A percentile compares a stretch with the other conserved stretches of the same genome.
Conservation (phyloP, 2,329 filamentous ascomycete genomes). For the Gliomastix tumulicola region DNA sequence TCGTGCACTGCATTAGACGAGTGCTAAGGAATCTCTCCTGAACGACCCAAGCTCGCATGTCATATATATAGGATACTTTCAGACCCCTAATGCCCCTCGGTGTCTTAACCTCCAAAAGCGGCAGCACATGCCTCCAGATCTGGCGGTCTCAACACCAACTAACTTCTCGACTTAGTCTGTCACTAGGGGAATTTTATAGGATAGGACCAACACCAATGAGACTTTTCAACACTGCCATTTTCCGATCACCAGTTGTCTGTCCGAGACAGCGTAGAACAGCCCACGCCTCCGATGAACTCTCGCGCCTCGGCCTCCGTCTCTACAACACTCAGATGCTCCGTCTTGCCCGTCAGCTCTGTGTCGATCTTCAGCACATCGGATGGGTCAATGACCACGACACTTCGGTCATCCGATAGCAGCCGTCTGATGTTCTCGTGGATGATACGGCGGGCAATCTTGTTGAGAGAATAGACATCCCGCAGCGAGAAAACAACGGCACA, state of each 20-base stretch:
- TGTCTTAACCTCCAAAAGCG: no score
- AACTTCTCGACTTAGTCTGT: no score
- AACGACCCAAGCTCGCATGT: neutral
- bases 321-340: slow-evolving; percentile 11
- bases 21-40: neutral
- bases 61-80: no score
- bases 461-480: slow-evolving; percentile 22
- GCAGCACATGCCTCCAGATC: no score
- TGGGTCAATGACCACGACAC: slow-evolving; percentile 22
- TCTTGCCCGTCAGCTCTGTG: slow-evolving; percentile 1
- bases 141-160: no score
- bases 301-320: slow-evolving; percentile 16
- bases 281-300: slow-evolving; percentile 17
- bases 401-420: slow-evolving; percentile 13
- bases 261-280: slow-evolving; percentile 9
- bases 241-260: neutral
- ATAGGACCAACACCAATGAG: no score
- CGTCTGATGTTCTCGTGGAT: slow-evolving; percentile 18
- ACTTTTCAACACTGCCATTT: no score
- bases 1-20: neutral
- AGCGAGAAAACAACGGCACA: slow-evolving; percentile 23
- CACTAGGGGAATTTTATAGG: no score
- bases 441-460: slow-evolving; percentile 16
- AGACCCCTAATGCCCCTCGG: no score
- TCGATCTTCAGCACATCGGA: slow-evolving; percentile 13